Evolutionary conservation across 345 rosid species (phyloP).

Genomic region (Noccaea caerulescens): DNA sequence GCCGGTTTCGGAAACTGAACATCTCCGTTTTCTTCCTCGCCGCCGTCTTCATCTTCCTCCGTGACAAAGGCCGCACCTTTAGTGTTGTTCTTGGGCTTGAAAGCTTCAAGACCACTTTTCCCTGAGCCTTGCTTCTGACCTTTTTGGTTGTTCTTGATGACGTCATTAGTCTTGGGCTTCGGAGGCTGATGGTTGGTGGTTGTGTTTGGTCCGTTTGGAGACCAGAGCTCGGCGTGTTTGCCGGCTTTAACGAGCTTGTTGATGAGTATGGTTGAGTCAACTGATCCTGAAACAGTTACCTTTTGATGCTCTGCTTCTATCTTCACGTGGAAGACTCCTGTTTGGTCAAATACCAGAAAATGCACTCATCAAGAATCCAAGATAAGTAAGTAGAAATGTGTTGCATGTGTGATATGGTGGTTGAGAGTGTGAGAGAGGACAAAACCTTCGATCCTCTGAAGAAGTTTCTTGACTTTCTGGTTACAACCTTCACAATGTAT

Average conservation of each 20-base stretch:
- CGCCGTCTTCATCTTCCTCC: conserved; percentile 54
- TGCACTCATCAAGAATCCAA: conserved; percentile 15
- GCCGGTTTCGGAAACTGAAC: conserved; percentile 43
- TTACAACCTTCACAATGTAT: conserved; percentile 89
- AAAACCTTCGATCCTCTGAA: conserved; percentile 85
- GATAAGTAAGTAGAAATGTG: background rate
- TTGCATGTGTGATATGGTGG: conserved; percentile 30
- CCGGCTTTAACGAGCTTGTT: conserved; percentile 72
- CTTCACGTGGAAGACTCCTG: conserved; percentile 75
- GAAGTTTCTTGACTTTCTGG: conserved; percentile 81
- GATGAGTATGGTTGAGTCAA: conserved; percentile 68
- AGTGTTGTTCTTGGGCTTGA: conserved; percentile 56
- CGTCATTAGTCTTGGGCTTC: conserved; percentile 54
- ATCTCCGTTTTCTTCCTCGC: conserved; percentile 48
- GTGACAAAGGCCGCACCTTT: conserved; percentile 41
- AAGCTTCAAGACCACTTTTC: conserved; percentile 49
- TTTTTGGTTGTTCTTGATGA: conserved; percentile 49
- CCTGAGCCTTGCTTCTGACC: conserved; percentile 55
- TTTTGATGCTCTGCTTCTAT: conserved; percentile 78
- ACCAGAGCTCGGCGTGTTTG: conserved; percentile 80
- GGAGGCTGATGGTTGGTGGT: conserved; percentile 49
- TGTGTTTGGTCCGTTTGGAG: conserved; percentile 63
- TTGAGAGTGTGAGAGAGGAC: conserved; percentile 1
- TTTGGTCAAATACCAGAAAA: conserved; percentile 12
- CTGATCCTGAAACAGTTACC: conserved; percentile 71